Conservation (phyloP, 1,139 yeast species). For the Yamadazyma membranifaciens region DNA sequence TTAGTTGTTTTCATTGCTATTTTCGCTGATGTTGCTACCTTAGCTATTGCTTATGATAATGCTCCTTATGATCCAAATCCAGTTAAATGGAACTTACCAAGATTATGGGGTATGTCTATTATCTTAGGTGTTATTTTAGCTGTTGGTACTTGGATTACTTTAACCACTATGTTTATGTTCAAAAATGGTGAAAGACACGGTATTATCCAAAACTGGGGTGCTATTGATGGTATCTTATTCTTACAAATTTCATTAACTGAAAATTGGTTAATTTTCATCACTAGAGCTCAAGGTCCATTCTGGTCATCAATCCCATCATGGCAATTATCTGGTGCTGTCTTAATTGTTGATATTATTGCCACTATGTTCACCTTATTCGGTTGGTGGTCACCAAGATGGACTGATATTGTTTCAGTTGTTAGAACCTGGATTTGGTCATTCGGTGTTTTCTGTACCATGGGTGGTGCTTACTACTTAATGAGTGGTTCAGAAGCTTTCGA, state of each 20-base stretch:
- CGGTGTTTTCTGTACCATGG: conserved; percentile 94
- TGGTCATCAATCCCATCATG: conserved; percentile 91
- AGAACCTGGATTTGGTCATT: conserved; percentile 94
- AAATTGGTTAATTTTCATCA: conserved; percentile 94
- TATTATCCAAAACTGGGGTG: conserved; percentile 93
- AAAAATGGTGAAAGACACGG: conserved; percentile 58
- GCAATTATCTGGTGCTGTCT: conserved; percentile 93
- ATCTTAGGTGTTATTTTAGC: conserved; percentile 80
- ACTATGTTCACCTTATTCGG: conserved; percentile 92
- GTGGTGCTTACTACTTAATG: conserved; percentile 96
- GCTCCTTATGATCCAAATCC: conserved; percentile 98
- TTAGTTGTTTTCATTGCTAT: conserved; percentile 92
- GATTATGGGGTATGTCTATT: conserved; percentile 96
- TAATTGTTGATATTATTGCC: conserved; percentile 83
- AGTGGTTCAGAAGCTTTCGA: conserved; percentile 85
- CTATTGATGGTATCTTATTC: conserved; percentile 87
- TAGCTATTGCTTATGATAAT: conserved; percentile 93
- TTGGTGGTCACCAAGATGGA: conserved; percentile 98
- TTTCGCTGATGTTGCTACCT: conserved; percentile 93
- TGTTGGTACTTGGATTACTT: conserved; percentile 87
- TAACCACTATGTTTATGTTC: conserved; percentile 85
- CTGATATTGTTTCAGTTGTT: conserved; percentile 90
- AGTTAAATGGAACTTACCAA: conserved; percentile 98
- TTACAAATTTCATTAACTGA: conserved; percentile 90
- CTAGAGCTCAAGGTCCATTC: conserved; percentile 96